phyloP scores from a whole-genome alignment of 1,284 basidiomycete species.

The Farysia itapuensis region DNA sequence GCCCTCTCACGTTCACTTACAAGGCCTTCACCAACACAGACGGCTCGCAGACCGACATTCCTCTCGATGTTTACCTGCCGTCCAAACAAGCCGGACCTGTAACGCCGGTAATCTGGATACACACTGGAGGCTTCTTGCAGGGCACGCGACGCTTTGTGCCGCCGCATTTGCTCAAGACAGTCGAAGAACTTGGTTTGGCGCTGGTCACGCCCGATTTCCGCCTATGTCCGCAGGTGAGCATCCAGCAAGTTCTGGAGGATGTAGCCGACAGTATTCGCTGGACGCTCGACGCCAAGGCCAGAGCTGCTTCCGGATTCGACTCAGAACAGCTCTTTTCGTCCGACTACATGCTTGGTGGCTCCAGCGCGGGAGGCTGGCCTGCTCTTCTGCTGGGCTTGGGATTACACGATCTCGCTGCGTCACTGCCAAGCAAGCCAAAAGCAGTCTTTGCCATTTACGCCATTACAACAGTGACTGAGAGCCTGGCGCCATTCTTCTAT shows the following conservation, averaged over 20 bases:
- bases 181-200: constrained; percentile 26
- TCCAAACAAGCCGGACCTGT: constrained; percentile 5
- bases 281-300: constrained; percentile 12
- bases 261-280: constrained; percentile 31
- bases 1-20: constrained; percentile 34
- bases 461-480: constrained; percentile 33
- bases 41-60: constrained; percentile 22
- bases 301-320: constrained; percentile 15
- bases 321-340: constrained; percentile 8
- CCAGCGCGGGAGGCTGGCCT: constrained; percentile 42
- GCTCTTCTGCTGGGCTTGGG: constrained; percentile 37
- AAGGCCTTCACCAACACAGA: constrained; percentile 37
- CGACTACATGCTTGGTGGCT: constrained; percentile 35
- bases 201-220: constrained; percentile 43
- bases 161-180: constrained; percentile 32
- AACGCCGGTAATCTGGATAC: constrained; percentile 39
- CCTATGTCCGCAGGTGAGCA: constrained; percentile 40
- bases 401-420: constrained; percentile 11
- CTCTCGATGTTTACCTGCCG: constrained; percentile 42
- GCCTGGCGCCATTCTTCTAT: constrained; percentile 33
- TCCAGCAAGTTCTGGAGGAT: constrained; percentile 34
- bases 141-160: constrained; percentile 45
- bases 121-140: constrained; percentile 42
- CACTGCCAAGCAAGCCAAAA: constrained; percentile 14
- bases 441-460: constrained; percentile 42